Evolutionary conservation across 2,329 filamentous ascomycete genomes (phyloP).

Genomic region (Colletotrichum nymphaeae): DNA sequence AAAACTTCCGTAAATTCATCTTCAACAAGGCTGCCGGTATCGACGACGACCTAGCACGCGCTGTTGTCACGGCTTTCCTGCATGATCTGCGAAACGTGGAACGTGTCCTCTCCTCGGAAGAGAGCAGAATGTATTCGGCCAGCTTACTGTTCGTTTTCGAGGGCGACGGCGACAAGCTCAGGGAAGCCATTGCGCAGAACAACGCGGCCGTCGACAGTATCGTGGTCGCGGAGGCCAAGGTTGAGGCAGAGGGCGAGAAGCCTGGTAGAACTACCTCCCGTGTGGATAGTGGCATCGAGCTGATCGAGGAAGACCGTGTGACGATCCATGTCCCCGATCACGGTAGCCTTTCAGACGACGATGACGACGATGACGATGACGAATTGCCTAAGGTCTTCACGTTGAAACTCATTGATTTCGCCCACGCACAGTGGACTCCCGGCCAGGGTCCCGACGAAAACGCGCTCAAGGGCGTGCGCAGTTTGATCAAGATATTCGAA

Average conservation of each 20-base stretch:
- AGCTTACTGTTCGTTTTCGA: constrained; percentile 74
- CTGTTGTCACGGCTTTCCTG: constrained; percentile 65
- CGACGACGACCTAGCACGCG: constrained; percentile 66
- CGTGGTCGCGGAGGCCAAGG: constrained; percentile 31
- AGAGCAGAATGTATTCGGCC: constrained; percentile 73
- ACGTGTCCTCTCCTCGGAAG: constrained; percentile 63
- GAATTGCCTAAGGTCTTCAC: constrained; percentile 75
- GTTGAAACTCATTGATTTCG: constrained; percentile 95
- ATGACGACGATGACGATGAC: constrained; percentile 50
- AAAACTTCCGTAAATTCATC: constrained; percentile 67
- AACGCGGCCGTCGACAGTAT: constrained; percentile 64
- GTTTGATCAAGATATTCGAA: constrained; percentile 76
- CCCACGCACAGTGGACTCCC: constrained; percentile 87
- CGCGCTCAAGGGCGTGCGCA: constrained; percentile 78
- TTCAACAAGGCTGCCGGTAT: constrained; percentile 70
- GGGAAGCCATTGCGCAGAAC: constrained; percentile 65
- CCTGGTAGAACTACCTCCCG: constrained; percentile 51
- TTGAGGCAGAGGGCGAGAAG: constrained; percentile 30
- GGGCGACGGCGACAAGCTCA: constrained; percentile 68
- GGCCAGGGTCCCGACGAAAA: constrained; percentile 91
- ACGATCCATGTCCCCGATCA: constrained; percentile 38
- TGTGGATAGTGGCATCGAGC: constrained; percentile 66
- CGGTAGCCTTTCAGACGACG: not conserved
- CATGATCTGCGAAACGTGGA: constrained; percentile 65
- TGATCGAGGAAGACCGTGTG: constrained; percentile 41